Conservation (phyloP, 371 early-diverging fungal genomes). For the Mortierella sp. region DNA sequence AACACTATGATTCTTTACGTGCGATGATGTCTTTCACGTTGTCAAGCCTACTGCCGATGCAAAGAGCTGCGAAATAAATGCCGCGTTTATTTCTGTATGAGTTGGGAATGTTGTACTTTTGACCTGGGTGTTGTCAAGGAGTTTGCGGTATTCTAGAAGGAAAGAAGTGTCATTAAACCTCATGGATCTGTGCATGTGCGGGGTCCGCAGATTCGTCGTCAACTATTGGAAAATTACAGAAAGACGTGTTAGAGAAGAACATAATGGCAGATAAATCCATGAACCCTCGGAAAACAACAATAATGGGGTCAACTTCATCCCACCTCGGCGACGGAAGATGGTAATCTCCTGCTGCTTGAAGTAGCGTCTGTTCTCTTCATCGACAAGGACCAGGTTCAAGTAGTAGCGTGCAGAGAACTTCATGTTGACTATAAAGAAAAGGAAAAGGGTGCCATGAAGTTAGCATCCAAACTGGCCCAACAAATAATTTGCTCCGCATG, state of each 20-base stretch:
- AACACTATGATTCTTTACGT: constrained; percentile 40
- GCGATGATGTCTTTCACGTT: neutral
- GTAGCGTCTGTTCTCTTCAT: constrained; percentile 98
- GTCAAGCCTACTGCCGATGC: neutral
- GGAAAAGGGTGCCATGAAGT: neutral
- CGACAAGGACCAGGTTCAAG: constrained; percentile 95
- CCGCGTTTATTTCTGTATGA: constrained; percentile 1
- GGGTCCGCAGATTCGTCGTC: constrained; percentile 34
- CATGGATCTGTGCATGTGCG: constrained; percentile 15
- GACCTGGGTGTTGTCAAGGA: neutral
- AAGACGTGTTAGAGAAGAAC: neutral
- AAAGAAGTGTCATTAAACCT: constrained; percentile 3
- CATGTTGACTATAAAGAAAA: constrained; percentile 81
- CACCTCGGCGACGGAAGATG: constrained; percentile 74
- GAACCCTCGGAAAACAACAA: too few species aligned
- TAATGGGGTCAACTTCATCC: neutral
- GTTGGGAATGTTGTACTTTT: neutral
- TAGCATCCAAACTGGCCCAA: neutral
- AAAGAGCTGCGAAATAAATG: neutral
- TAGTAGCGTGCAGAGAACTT: constrained; percentile 98
- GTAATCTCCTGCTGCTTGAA: constrained; percentile 98
- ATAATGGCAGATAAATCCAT: too few species aligned
- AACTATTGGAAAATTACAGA: constrained; percentile 10
- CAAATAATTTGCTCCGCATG: neutral
- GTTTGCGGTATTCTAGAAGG: neutral